Evolutionary conservation across 2,329 filamentous ascomycete genomes (phyloP), one percentile per base, ranked within the genome.

Genomic region (Hawksworthiomyces lignivorus): DNA sequence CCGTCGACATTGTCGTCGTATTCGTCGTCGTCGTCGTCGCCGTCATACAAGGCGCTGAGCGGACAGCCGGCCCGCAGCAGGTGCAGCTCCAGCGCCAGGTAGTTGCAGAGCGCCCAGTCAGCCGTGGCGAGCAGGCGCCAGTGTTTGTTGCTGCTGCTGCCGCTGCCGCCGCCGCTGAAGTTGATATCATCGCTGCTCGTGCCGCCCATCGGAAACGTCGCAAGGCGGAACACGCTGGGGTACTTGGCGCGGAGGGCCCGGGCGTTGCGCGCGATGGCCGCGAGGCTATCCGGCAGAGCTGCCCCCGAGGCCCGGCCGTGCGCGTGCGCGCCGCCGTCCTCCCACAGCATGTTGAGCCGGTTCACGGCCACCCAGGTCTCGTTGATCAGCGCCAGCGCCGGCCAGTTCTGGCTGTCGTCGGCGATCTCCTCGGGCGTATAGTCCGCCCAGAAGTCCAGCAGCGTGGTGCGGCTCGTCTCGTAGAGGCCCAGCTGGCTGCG

Each of bases 361-460:
- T 43, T 34, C 17, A 43, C 41, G 18, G 30, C 22, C 8, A 43
- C 41, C 41, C 41, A 43, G 3, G 41, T 43, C 35, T 43, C 41
- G 22, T 43, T 43, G 29, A 43, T 38, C 10, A 43, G 22, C 27
- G 37, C 21, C 17, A 43, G 29, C 5, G 41, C 35, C 28, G 41
- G 41, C 41, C 41, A 43, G 41, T 43, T 43, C 14, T 32, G 20
- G 29, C 33, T 27, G 29, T 43, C 41, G 41, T 43, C 41, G 29
- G 41, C 41, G 27, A 43, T 38, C 29, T 43, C 41, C 7, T 36
- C 35, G 33, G 41, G 41, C 14, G 41, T 43, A 24, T 43, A 43
- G 41, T 38, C 29, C 27, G 37, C 33, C 34, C 41, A 43, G 22
- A 38, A 37, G 27, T 43, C 41, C 18, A 43, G 34, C 18, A 43